A percentile compares a stretch with the other conserved stretches of the same genome.
phyloP scores from a whole-genome alignment of 176 grass and related monocot genomes.

The Tillandsia fasciculata region DNA sequence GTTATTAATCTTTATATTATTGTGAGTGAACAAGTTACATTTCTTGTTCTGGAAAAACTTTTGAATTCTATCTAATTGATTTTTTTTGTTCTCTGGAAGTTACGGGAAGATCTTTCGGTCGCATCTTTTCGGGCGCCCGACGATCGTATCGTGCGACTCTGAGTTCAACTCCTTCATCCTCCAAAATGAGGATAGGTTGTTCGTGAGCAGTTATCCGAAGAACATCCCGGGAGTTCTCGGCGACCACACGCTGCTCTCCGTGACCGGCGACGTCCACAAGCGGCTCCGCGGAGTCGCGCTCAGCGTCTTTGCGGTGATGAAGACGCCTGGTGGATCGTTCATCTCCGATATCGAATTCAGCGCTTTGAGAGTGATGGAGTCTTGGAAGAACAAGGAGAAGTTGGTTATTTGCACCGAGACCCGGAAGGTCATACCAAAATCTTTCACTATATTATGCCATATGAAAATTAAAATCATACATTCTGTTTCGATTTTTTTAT shows the following conservation, averaged over 20 bases:
- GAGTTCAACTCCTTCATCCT: slow-evolving; percentile 31
- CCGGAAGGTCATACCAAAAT: slow-evolving; percentile 6
- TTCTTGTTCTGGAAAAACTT: no score
- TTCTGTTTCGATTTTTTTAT: no score
- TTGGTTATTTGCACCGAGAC: slow-evolving; percentile 21
- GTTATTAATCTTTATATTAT: no score
- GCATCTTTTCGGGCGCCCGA: slow-evolving; percentile 25
- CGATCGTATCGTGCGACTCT: no score
- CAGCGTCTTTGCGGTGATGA: slow-evolving; percentile 10
- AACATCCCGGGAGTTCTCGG: slow-evolving; percentile 29
- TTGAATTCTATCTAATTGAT: no score
- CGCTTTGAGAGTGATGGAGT: slow-evolving; percentile 7
- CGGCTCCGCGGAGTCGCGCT: slow-evolving; percentile 15
- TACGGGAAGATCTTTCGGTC: slow-evolving; percentile 29
- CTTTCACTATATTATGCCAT: no score
- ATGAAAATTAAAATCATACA: no score
- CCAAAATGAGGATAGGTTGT: slow-evolving; percentile 35
- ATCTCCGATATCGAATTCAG: slow-evolving; percentile 20
- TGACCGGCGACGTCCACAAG: slow-evolving; percentile 26
- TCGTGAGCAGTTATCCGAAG: slow-evolving; percentile 28
- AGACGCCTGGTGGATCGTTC: not conserved
- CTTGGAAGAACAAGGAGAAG: slow-evolving; percentile 8
- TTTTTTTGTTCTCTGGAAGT: not conserved
- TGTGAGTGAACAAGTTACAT: no score
- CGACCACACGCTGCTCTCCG: slow-evolving; percentile 13